Conservation (phyloP, 352 stramenopile species). For the Globisporangium takayamanum region DNA sequence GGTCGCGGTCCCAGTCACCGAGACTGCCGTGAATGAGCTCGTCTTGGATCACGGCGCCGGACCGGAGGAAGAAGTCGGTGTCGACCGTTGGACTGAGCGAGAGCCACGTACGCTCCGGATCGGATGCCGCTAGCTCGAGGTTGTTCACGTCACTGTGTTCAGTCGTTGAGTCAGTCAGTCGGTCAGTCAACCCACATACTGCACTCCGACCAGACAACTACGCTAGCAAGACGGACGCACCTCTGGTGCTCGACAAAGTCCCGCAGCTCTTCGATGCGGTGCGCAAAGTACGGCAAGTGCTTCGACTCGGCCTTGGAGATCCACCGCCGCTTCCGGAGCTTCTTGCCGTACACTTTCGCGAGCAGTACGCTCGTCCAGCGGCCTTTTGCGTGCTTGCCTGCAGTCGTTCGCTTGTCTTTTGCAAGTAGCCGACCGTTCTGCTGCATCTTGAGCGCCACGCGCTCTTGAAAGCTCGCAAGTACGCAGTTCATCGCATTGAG, state of each 20-base stretch:
- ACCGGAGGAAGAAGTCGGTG: constrained; percentile 6
- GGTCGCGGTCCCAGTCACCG: constrained; percentile 6
- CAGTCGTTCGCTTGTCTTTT: constrained; percentile 8
- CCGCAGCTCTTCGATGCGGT: constrained; percentile 55
- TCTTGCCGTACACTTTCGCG: constrained; percentile 45
- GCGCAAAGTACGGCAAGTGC: constrained; percentile 55
- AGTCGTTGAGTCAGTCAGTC: neutral
- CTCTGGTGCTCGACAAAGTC: constrained; percentile 47
- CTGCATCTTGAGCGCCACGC: constrained; percentile 67
- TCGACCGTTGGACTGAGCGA: constrained; percentile 5
- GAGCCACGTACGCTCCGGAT: constrained; percentile 1
- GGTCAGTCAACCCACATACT: neutral
- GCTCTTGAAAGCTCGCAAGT: constrained; percentile 49
- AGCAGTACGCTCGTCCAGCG: constrained; percentile 53
- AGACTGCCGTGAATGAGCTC: constrained; percentile 12
- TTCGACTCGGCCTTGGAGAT: constrained; percentile 56
- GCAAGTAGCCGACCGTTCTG: constrained; percentile 9
- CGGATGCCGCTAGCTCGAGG: neutral
- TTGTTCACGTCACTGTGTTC: constrained; percentile 11
- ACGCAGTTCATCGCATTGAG: constrained; percentile 30
- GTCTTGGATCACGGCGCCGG: constrained; percentile 7
- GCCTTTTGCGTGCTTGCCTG: neutral
- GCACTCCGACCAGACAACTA: neutral
- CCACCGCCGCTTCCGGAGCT: constrained; percentile 45
- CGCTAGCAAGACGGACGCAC: constrained; percentile 13